Evolutionary conservation across 139 green algal species (phyloP).

Genomic region (Picochlorum sp.): DNA sequence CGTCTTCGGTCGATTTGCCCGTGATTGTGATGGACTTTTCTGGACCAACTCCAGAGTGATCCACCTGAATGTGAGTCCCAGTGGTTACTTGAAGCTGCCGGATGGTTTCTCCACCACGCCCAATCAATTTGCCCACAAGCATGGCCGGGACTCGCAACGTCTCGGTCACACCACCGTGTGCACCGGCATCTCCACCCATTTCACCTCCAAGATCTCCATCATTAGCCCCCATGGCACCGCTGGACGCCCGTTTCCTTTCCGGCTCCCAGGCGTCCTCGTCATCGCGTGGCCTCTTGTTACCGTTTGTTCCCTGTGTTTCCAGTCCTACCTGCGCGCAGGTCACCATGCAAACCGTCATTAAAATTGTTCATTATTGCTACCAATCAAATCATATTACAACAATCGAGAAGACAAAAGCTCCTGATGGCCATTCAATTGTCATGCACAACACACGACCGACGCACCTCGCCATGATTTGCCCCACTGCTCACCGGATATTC

Average conservation of each 20-base stretch:
- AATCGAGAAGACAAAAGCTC: too few species aligned
- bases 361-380: too few species aligned
- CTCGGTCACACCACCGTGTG: neutral
- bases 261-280: constrained; percentile 12
- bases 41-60: constrained; percentile 48
- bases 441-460: too few species aligned
- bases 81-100: constrained; percentile 60
- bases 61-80: constrained; percentile 59
- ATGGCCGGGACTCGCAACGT: constrained; percentile 10
- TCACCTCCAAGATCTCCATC: neutral
- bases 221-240: neutral
- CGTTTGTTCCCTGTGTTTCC: constrained; percentile 1
- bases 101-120: constrained; percentile 75
- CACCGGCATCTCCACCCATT: neutral
- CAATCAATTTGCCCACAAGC: constrained; percentile 78
- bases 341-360: too few species aligned
- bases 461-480: neutral
- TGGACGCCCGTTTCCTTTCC: constrained; percentile 20
- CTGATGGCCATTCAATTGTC: too few species aligned
- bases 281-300: constrained; percentile 27
- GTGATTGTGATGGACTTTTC: constrained; percentile 65
- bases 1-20: constrained; percentile 23
- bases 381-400: too few species aligned
- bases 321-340: too few species aligned
- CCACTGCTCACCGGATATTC: constrained; percentile 3